phyloP scores from a whole-genome alignment of 2,329 filamentous ascomycete species.

The Seiridium unicorne region DNA sequence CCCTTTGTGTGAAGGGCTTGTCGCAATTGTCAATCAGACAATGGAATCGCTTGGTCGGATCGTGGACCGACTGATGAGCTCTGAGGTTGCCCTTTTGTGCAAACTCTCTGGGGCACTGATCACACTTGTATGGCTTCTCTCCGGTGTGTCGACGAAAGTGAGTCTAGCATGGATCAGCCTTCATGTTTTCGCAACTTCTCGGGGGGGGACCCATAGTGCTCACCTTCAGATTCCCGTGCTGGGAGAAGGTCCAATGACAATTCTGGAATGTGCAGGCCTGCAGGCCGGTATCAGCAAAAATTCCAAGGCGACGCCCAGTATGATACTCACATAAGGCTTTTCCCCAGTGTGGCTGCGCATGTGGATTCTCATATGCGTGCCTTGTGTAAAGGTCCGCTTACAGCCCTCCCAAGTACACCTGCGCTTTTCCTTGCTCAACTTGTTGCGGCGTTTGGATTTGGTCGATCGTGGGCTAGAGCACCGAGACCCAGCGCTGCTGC shows the following conservation, averaged over 20 bases:
- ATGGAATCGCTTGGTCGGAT: constrained; percentile 72
- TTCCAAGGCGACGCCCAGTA: constrained; percentile 18
- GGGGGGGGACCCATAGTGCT: constrained; percentile 16
- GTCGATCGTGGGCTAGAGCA: constrained; percentile 12
- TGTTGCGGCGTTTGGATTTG: constrained; percentile 14
- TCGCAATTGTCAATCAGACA: constrained; percentile 82
- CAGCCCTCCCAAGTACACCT: constrained; percentile 73
- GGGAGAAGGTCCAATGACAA: constrained; percentile 81
- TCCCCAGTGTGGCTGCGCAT: constrained; percentile 83
- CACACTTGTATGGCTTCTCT: constrained; percentile 79
- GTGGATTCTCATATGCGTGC: constrained; percentile 91
- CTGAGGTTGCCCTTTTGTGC: constrained; percentile 83
- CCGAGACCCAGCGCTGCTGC: constrained; percentile 23
- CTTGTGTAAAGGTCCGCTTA: constrained; percentile 81
- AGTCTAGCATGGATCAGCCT: constrained; percentile 49
- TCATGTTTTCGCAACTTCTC: constrained; percentile 12
- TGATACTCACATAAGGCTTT: constrained; percentile 78
- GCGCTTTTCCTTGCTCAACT: constrained; percentile 50
- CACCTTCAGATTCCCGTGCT: constrained; percentile 87
- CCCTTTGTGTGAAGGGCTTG: constrained; percentile 86
- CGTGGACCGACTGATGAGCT: constrained; percentile 80
- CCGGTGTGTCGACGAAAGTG: constrained; percentile 87
- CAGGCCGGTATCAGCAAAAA: constrained; percentile 20
- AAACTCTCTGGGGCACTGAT: constrained; percentile 77
- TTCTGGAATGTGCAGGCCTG: constrained; percentile 65